Evolutionary conservation across 2,329 filamentous ascomycete species (phyloP), one percentile per base, ranked within the genome.

Genomic region (Trichoderma atroviride): DNA sequence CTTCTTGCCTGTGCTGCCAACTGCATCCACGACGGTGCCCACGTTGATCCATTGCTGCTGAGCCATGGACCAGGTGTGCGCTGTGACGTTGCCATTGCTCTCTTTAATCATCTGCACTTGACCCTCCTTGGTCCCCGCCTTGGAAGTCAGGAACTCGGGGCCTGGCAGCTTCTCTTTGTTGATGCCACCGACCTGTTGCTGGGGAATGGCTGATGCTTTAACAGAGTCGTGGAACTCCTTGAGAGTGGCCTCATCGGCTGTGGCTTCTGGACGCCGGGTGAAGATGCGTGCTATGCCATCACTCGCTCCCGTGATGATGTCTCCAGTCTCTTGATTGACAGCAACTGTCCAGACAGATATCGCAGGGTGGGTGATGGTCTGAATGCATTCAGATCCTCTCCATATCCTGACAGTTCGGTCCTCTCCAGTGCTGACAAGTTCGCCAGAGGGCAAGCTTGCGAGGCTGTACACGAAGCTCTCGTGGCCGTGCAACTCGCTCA

Each of bases 311-410:
- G 92, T 92, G n/a, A 93, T 93, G 71, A 99, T 95, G 75, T 99
- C 96, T 27, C 96, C 95, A 59, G 88, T 96, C 71, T 93, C 89
- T 0, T 85, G 77, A 76, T 92, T 96, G 13, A 88, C 92, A n/a
- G 94, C 92, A 22, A 99, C 93, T 16, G 89, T 86, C 96, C 96
- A 99, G 5, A 99, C 94, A 0, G 95, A 98, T 68, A 98, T 96
- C 11, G 96, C 96, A 13, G 96, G 96, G 76, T 97, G 94, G 1
- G 95, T 97, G 72, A 99, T 98, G 50, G 95, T 97, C 80, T 99
- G 96, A 57, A 97, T 82, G 78, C 95, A 98, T 69, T 94, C 86
- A 16, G 84, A 87, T 56, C 91, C 92, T 74, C 87, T 90, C 96
- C 96, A 99, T 77, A 99, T 84, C 64, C 93, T 88, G 40, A 97